These are phyloP conservation scores for Colletotrichum lindemuthianum DNA, from an alignment of 2,329 filamentous ascomycete species.

Conservation along the genomic window DNA sequence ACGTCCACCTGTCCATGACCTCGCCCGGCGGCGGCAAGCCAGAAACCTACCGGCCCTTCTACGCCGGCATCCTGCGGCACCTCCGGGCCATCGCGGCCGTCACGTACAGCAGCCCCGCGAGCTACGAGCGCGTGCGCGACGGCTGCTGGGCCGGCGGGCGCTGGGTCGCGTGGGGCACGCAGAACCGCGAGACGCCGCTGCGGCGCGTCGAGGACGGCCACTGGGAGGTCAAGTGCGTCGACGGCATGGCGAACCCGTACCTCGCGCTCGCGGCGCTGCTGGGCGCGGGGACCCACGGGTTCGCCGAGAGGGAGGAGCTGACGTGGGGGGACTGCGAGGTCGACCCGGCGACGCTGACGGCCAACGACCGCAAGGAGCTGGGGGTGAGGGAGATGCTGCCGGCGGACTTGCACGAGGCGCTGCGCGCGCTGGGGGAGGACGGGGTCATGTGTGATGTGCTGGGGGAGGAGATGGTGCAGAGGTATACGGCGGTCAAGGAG, in stretches of 20 bases:
- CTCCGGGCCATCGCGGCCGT: constrained; percentile 75
- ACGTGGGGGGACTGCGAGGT: constrained; percentile 62
- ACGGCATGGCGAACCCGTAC: constrained; percentile 84
- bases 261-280: constrained; percentile 72
- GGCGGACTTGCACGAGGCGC: constrained; percentile 60
- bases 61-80: constrained; percentile 75
- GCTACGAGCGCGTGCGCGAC: constrained; percentile 75
- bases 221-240: constrained; percentile 84
- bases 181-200: constrained; percentile 81
- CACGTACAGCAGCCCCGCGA: constrained; percentile 70
- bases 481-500: constrained; percentile 69
- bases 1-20: constrained; percentile 76
- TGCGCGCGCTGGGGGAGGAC: constrained; percentile 62
- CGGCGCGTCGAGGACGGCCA: constrained; percentile 73
- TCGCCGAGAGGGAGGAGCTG: constrained; percentile 53
- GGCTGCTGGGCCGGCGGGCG: constrained; percentile 82
- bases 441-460: constrained; percentile 56
- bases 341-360: constrained; percentile 63
- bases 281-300: constrained; percentile 66
- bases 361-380: constrained; percentile 57
- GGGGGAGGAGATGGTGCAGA: constrained; percentile 60
- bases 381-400: constrained; percentile 67
- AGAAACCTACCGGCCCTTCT: constrained; percentile 70
- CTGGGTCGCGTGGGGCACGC: constrained; percentile 83
- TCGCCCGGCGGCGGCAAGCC: constrained; percentile 51